Evolutionary conservation across 208 protist genomes (phyloP).

Genomic region (Leishmania major): DNA sequence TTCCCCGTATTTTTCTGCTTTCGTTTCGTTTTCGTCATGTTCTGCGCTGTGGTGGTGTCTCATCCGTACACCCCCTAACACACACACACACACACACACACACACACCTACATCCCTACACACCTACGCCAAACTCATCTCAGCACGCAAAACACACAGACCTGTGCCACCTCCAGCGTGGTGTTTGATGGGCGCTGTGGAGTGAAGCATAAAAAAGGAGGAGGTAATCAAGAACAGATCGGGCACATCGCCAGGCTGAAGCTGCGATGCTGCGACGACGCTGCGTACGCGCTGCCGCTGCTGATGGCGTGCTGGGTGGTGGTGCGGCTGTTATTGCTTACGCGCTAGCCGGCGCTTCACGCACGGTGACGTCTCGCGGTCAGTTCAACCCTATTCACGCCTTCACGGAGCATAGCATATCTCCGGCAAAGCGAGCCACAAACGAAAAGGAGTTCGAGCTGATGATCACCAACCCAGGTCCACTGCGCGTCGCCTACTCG

Average conservation of each 20-base stretch:
- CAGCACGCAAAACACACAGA: not conserved
- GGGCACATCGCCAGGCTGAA: not conserved
- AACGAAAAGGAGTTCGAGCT: slow-evolving; percentile 65
- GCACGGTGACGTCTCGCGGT: slow-evolving; percentile 65
- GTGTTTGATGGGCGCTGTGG: not conserved
- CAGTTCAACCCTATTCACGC: slow-evolving; percentile 89
- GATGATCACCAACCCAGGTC: slow-evolving; percentile 83
- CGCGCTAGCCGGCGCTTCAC: slow-evolving; percentile 7
- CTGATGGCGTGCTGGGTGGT: not conserved
- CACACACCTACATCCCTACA: too few relatives aligned
- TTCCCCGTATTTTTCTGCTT: not conserved
- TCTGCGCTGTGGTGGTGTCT: not conserved
- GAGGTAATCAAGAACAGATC: not conserved
- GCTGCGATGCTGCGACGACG: slow-evolving; percentile 5
- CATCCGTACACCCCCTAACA: not conserved
- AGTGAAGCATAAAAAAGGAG: not conserved
- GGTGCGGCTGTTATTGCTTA: not conserved
- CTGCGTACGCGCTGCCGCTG: not conserved
- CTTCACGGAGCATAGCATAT: slow-evolving; percentile 52
- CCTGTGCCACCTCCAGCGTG: not conserved
- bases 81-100: not conserved
- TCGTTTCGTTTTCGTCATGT: not conserved
- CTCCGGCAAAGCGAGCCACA: slow-evolving; percentile 30
- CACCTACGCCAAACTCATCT: not conserved
- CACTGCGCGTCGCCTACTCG: slow-evolving; percentile 78